phyloP scores from a whole-genome alignment of 176 grass and related monocot genomes.

The Miscanthus lutarioriparius region DNA sequence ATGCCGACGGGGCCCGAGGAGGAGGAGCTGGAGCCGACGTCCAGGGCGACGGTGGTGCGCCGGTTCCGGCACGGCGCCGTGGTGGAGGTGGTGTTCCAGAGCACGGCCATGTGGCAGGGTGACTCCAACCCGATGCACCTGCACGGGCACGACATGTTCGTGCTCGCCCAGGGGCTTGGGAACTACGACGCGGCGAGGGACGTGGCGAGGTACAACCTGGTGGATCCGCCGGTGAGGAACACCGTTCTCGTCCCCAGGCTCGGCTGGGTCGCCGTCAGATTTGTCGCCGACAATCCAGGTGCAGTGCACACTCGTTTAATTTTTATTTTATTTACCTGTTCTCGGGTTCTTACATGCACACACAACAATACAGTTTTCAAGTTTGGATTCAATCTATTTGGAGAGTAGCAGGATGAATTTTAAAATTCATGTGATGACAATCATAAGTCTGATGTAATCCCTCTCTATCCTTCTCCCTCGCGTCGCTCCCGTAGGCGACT shows the following conservation, averaged over 20 bases:
- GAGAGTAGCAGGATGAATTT: too few species aligned
- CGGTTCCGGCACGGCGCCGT: background rate
- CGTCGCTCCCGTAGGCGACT: too few species aligned
- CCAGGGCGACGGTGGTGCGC: background rate
- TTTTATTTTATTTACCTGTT: too few species aligned
- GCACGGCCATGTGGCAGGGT: constrained; percentile 32
- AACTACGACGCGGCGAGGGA: constrained; percentile 42
- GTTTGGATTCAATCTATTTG: too few species aligned
- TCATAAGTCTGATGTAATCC: too few species aligned
- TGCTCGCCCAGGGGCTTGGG: background rate
- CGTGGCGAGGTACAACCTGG: constrained; percentile 28
- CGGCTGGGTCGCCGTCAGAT: too few species aligned
- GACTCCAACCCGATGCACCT: constrained; percentile 62
- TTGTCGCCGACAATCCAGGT: too few species aligned
- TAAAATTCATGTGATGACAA: too few species aligned
- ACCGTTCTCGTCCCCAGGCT: background rate
- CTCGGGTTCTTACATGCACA: too few species aligned
- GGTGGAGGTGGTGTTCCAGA: constrained; percentile 35
- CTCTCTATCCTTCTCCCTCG: too few species aligned
- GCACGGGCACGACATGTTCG: constrained; percentile 25
- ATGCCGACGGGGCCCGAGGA: background rate
- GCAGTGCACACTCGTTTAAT: too few species aligned
- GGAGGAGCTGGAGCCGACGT: background rate
- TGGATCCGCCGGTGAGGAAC: constrained; percentile 18
- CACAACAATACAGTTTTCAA: too few species aligned